These are phyloP conservation scores for Aphanomyces astaci DNA, from an alignment of 352 stramenopile genomes.

Conservation along the genomic window DNA sequence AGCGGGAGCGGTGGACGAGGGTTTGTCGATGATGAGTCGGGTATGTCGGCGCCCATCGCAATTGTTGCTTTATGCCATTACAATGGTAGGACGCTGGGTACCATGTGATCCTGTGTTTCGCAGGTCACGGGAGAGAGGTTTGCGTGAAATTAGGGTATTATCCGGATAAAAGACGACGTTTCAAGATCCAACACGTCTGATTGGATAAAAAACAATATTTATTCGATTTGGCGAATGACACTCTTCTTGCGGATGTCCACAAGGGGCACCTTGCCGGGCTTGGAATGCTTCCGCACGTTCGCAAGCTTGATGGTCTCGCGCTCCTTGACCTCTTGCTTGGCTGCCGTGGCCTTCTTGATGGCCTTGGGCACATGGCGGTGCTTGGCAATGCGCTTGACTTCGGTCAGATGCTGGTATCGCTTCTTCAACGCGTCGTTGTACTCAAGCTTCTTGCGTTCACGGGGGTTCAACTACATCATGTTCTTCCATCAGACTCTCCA, in stretches of 20 bases:
- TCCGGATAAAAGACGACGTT: no score
- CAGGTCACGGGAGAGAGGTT: no score
- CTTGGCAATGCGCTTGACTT: slow-evolving; percentile 91
- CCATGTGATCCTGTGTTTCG: no score
- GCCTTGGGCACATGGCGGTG: slow-evolving; percentile 94
- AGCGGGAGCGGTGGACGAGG: not conserved
- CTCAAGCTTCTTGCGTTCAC: slow-evolving; percentile 88
- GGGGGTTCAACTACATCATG: slow-evolving; percentile 40
- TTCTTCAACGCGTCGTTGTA: slow-evolving; percentile 97
- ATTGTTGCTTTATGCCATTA: no score
- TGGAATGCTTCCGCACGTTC: slow-evolving; percentile 75
- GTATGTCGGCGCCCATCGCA: slow-evolving; percentile 1
- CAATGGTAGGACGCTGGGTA: no score
- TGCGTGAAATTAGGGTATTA: no score
- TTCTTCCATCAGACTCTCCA: slow-evolving; percentile 4
- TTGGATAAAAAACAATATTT: slow-evolving; percentile 31
- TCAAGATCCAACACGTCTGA: no score
- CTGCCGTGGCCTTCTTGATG: slow-evolving; percentile 94
- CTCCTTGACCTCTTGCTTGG: slow-evolving; percentile 71
- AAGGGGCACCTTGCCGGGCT: slow-evolving; percentile 61
- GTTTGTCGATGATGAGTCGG: not conserved
- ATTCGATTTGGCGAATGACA: slow-evolving; percentile 75
- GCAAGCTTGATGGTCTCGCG: slow-evolving; percentile 81
- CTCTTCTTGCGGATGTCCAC: slow-evolving; percentile 65
- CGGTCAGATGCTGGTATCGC: slow-evolving; percentile 89